Conservation (phyloP, 768 basidiomycete genomes). For the Amyloporia xantha region DNA sequence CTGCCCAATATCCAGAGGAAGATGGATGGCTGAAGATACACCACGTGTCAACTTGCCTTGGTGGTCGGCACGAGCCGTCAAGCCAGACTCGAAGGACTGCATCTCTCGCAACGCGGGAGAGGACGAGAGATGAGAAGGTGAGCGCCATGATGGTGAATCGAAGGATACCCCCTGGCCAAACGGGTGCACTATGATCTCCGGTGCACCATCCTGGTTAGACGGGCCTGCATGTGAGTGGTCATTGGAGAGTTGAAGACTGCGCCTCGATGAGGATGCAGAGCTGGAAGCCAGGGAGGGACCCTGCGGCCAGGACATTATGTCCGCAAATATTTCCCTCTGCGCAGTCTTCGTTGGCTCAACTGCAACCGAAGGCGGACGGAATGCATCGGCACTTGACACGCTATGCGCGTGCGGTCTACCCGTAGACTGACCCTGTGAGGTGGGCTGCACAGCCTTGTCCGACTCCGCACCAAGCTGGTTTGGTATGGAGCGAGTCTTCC, state of each 20-base stretch:
- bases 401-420: constrained; percentile 74
- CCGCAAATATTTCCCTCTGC: constrained; percentile 52
- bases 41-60: background rate
- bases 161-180: constrained; percentile 61
- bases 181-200: constrained; percentile 38
- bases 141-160: constrained; percentile 47
- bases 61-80: constrained; percentile 67
- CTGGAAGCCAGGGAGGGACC: constrained; percentile 31
- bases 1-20: background rate
- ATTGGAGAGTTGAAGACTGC: constrained; percentile 21
- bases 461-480: constrained; percentile 32
- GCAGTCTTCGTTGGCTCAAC: constrained; percentile 24
- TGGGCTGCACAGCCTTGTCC: background rate
- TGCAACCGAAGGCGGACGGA: constrained; percentile 28
- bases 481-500: constrained; percentile 73
- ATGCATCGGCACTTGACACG: constrained; percentile 65
- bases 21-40: background rate
- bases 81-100: constrained; percentile 81
- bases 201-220: no score
- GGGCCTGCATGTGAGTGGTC: background rate
- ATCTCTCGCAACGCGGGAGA: constrained; percentile 64
- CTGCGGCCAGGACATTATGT: constrained; percentile 56
- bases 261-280: constrained; percentile 24
- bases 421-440: constrained; percentile 20
- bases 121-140: constrained; percentile 28